phyloP scores from a whole-genome alignment of 495 filamentous ascomycete species.

The Parathielavia appendiculata region DNA sequence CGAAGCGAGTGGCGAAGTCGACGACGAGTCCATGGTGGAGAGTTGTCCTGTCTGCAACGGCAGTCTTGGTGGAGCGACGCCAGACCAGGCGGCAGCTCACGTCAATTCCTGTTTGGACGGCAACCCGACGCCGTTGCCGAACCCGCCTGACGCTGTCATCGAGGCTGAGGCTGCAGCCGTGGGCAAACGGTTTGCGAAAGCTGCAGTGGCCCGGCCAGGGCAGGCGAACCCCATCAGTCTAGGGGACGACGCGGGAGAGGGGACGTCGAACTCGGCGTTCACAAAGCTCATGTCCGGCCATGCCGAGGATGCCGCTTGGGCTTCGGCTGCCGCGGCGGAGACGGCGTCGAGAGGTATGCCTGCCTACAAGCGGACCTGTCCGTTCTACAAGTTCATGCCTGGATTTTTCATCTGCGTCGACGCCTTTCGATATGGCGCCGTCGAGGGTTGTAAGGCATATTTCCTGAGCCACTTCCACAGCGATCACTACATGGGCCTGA shows the following conservation, averaged over 20 bases:
- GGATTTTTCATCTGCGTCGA: constrained; percentile 91
- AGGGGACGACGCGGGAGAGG: constrained; percentile 23
- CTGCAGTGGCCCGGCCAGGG: constrained; percentile 65
- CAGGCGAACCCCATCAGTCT: constrained; percentile 69
- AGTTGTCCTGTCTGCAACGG: constrained; percentile 73
- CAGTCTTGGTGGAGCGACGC: constrained; percentile 53
- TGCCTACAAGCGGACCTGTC: constrained; percentile 83
- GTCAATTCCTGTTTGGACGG: constrained; percentile 94
- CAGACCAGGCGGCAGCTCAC: constrained; percentile 61
- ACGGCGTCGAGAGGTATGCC: constrained; percentile 77
- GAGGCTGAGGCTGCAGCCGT: constrained; percentile 38
- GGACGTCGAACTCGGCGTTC: constrained; percentile 61
- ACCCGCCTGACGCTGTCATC: constrained; percentile 10
- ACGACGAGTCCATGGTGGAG: constrained; percentile 29
- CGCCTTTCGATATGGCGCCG: constrained; percentile 90
- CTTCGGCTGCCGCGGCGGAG: constrained; percentile 75
- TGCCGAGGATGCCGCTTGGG: constrained; percentile 87
- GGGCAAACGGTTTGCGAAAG: constrained; percentile 56
- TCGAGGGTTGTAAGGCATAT: constrained; percentile 88
- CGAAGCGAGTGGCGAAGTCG: constrained; percentile 6
- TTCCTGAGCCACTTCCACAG: constrained; percentile 98
- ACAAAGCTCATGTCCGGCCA: constrained; percentile 87
- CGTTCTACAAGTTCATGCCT: constrained; percentile 97
- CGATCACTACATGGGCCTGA: constrained; percentile 93
- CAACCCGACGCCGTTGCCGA: constrained; percentile 50